Evolutionary conservation across 306 rosid genomes (phyloP), one percentile per base, ranked within the genome.

Genomic region (Cotoneaster glaucophyllus): DNA sequence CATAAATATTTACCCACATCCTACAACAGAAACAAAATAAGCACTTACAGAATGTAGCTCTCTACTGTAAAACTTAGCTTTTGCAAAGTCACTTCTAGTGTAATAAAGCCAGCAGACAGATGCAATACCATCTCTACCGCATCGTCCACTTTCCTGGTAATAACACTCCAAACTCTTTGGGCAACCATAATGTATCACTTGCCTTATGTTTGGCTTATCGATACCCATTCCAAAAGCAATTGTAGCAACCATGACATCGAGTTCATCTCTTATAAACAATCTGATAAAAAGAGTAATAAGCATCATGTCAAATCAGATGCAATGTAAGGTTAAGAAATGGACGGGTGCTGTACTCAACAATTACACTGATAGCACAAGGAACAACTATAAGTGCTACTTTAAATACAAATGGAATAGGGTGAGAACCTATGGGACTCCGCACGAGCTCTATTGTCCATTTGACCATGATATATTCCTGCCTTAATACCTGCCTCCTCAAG

Each of bases 211-310:
- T 63, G 98, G 98, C 85, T 93, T 93, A 84, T 93, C 98, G 77
- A 93, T 93, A 67, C 98, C 98, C 97, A 93, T 93, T 62, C 98
- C 98, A 88, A 93, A 93, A 77, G 98, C 97, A 73, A 93, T 70
- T 59, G 98, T 93, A 31, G 98, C 98, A 79, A 93, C 97, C 98
- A 93, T 93, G 76, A 93, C 80, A 76, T 87, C 87, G 57, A 88
- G 68, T 85, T 91, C 97, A 71, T 93, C 98, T 78, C 89, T 87
- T 59, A 91, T 87, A 82, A 93, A 93, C 78, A 89, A 81, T 83
- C 98, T 91, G 88, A 78, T 43, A 67, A 78, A 81, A 74, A 54
- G 57, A 73, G 48, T 54, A 29, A 66, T 62, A 66, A 74, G 64
- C 77, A 72, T 53, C 73, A 82, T 71, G 74, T 71, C 54, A 45